phyloP scores from a whole-genome alignment of 768 basidiomycete genomes.

The Coprinopsis marcescibilis region DNA sequence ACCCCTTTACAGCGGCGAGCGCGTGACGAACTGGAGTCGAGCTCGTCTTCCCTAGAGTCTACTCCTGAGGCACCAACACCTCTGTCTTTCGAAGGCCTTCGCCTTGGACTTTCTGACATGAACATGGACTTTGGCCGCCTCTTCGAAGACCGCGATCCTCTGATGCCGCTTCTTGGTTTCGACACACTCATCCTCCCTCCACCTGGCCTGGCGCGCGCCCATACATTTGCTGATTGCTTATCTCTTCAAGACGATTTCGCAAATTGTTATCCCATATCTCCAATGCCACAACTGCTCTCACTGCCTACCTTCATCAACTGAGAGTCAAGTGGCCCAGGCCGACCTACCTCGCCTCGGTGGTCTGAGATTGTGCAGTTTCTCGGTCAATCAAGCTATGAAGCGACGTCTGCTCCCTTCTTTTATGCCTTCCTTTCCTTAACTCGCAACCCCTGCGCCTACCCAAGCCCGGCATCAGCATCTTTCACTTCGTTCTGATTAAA shows the following conservation, averaged over 20 bases:
- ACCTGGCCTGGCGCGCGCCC: slow-evolving; percentile 34
- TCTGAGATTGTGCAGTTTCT: too few species aligned
- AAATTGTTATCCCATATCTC: slow-evolving; percentile 30
- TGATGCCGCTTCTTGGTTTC: slow-evolving; percentile 22
- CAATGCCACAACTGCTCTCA: slow-evolving; percentile 39
- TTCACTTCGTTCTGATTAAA: slow-evolving; percentile 5
- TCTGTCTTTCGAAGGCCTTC: slow-evolving; percentile 33
- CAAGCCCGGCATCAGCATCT: slow-evolving; percentile 4
- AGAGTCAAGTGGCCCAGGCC: slow-evolving; percentile 12
- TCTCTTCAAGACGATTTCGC: slow-evolving; percentile 28
- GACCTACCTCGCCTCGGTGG: background rate
- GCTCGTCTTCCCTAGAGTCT: slow-evolving; percentile 52
- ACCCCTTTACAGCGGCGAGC: slow-evolving; percentile 35
- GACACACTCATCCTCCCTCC: slow-evolving; percentile 25
- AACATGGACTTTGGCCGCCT: slow-evolving; percentile 28
- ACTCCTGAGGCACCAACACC: slow-evolving; percentile 43
- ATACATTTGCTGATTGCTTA: slow-evolving; percentile 37
- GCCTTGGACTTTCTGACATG: slow-evolving; percentile 31
- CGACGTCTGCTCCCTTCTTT: background rate
- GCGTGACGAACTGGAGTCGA: slow-evolving; percentile 37
- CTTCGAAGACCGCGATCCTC: slow-evolving; percentile 20
- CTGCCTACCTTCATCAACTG: slow-evolving; percentile 46
- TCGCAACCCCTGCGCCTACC: slow-evolving; percentile 13
- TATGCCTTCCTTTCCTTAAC: background rate
- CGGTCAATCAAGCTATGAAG: background rate